Base-by-base conservation (phyloP, 495 filamentous ascomycete genomes). In the Lasiosphaeria hispida region DNA sequence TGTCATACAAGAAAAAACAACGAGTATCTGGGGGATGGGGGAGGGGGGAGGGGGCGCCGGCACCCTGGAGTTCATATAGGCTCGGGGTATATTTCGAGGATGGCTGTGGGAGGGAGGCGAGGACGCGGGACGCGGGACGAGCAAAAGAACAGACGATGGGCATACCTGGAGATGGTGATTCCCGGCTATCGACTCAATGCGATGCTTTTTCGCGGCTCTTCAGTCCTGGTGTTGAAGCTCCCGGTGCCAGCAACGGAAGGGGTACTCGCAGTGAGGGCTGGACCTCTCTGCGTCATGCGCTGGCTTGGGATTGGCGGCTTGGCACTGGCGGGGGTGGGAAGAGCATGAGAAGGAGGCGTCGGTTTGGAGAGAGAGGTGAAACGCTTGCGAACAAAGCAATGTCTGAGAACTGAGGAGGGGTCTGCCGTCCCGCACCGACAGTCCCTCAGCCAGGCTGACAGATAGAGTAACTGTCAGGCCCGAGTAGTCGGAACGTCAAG, bases 151-250 rank as follows among this genome's bases (percentile, higher is more conserved):
- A 52, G 37, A 48, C 45, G 37, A 41, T 36, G 47, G 35, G 47
- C 66, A 41, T 64, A 64, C 67, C 59, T 67, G 57, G 36, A 45
- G 47, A 18, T 38, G 43, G 40, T 58, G 57, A 63, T 62, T 53
- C 50, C 43, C 53, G 59, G 53, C 42, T 60, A 19, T 51, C 19
- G 41, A 51, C 33, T 41, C 57, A 62, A 62, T 58, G 58, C 52
- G 53, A 61, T 41, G 49, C 37, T 19, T 36, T 44, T 52, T 13
- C 34, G 44, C 45, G 34, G 23, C 23, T 7, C 41, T 37, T 38
- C 30, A 47, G 10, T 23, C 33, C n/a, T 48, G 48, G 47, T 40
- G 48, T 23, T 38, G 52, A 55, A 9, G 52, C 36, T 11, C 42
- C 34, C 30, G 37, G 23, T 48, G 36, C 43, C 14, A 15, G 42